phyloP scores from a whole-genome alignment of 805 yeast genomes.

The Pichia insulana region DNA sequence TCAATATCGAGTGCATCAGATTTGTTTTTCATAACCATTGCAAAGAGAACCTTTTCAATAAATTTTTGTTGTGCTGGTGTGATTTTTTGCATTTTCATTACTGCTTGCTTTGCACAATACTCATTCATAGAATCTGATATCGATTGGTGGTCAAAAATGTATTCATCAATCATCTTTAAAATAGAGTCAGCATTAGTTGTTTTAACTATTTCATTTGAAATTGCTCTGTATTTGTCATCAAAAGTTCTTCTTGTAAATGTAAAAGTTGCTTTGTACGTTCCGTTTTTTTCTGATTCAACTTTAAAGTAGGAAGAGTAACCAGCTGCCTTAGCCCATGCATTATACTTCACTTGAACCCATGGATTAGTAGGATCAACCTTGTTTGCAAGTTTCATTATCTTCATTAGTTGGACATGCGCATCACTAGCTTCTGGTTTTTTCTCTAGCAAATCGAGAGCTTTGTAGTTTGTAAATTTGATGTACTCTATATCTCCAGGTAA shows the following conservation, averaged over 20 bases:
- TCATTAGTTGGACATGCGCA: constrained; percentile 6
- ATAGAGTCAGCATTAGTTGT: constrained; percentile 3
- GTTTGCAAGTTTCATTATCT: constrained; percentile 11
- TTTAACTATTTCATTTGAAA: not conserved
- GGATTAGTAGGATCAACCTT: not conserved
- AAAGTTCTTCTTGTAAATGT: not conserved
- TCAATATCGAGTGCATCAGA: constrained; percentile 16
- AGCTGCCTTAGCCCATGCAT: constrained; percentile 8
- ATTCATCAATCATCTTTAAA: not conserved
- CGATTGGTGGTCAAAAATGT: constrained; percentile 1
- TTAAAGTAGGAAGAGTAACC: constrained; percentile 6
- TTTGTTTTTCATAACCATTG: constrained; percentile 14
- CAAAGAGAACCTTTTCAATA: constrained; percentile 12
- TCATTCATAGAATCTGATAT: constrained; percentile 1
- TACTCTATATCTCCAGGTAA: constrained; percentile 20
- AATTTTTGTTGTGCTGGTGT: constrained; percentile 2
- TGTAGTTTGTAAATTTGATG: constrained; percentile 23
- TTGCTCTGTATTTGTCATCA: not conserved
- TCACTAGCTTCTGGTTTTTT: constrained; percentile 10
- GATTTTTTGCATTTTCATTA: not conserved
- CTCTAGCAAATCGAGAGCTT: constrained; percentile 21
- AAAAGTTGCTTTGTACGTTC: not conserved
- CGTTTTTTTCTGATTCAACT: constrained; percentile 6
- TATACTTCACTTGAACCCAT: constrained; percentile 12
- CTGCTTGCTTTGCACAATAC: not conserved